Evolutionary conservation across 257 asterid species (phyloP).

Genomic region (Henckelia pumila): DNA sequence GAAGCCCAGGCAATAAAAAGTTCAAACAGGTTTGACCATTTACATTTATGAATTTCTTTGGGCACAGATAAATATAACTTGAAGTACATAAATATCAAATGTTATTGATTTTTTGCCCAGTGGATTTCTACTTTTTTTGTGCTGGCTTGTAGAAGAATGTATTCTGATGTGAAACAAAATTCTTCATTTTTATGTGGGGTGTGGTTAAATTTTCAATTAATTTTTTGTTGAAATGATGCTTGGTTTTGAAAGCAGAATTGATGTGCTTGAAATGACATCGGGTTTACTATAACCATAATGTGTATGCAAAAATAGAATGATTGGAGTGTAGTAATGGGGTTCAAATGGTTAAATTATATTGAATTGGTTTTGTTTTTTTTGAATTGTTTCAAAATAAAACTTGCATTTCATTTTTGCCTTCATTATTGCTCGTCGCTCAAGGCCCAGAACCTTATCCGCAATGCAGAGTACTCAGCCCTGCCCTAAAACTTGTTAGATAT

Average conservation of each 20-base stretch:
- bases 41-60: slow-evolving; percentile 7
- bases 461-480: not conserved
- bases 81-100: not conserved
- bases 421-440: not conserved
- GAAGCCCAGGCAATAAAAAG: slow-evolving; percentile 99
- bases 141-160: not conserved
- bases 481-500: not conserved
- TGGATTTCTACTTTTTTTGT: not conserved
- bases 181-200: no score
- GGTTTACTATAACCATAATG: not conserved
- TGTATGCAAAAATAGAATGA: not conserved
- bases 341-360: no score
- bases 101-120: not conserved
- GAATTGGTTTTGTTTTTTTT: not conserved
- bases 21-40: slow-evolving; percentile 66
- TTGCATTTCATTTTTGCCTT: not conserved
- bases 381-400: not conserved
- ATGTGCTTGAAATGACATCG: not conserved
- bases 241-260: not conserved
- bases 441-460: not conserved
- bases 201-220: no score
- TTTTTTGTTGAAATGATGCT: not conserved
- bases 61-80: not conserved
- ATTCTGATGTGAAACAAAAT: not conserved
- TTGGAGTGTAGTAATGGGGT: not conserved